Evolutionary conservation across 2,329 filamentous ascomycete genomes (phyloP).

Genomic region (Tolypocladium nubicola): DNA sequence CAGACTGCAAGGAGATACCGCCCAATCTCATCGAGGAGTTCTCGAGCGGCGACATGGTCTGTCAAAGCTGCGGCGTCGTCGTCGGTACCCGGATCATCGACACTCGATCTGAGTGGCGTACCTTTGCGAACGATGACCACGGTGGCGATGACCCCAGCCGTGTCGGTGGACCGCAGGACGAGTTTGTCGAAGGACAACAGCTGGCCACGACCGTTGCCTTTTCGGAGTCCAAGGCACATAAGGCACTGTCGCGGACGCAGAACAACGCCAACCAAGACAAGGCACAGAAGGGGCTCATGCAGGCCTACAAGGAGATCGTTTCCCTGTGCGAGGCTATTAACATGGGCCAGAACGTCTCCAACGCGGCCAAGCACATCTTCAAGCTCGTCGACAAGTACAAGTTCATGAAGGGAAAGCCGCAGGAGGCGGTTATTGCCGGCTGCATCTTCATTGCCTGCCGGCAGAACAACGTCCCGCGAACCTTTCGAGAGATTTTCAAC

Average conservation of each 20-base stretch:
- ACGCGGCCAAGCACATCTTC: constrained; percentile 89
- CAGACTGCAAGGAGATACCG: constrained; percentile 84
- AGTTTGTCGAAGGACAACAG: constrained; percentile 81
- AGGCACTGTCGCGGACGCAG: constrained; percentile 73
- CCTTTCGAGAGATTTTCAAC: constrained; percentile 89
- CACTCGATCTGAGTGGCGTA: constrained; percentile 95
- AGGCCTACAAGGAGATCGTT: constrained; percentile 84
- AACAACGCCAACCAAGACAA: constrained; percentile 81
- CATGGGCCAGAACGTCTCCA: constrained; percentile 69
- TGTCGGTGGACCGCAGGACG: constrained; percentile 90
- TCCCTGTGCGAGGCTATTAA: constrained; percentile 77
- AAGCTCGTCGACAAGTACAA: constrained; percentile 90
- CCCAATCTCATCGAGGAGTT: constrained; percentile 91
- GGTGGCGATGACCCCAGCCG: constrained; percentile 93
- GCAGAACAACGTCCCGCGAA: constrained; percentile 75
- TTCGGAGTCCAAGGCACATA: constrained; percentile 59
- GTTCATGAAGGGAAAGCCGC: constrained; percentile 88
- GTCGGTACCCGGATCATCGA: constrained; percentile 88
- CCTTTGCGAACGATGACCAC: constrained; percentile 96
- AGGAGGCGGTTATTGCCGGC: constrained; percentile 87
- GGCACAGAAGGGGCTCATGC: constrained; percentile 67
- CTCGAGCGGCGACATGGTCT: constrained; percentile 85
- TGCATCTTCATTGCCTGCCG: constrained; percentile 98
- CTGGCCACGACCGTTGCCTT: constrained; percentile 82
- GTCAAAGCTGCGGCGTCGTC: constrained; percentile 82